Percentiles rank a stretch among this genome's conserved stretches.
These are phyloP conservation scores for Puccinia coronata DNA, from an alignment of 1,284 basidiomycete species.

Conservation along the genomic window DNA sequence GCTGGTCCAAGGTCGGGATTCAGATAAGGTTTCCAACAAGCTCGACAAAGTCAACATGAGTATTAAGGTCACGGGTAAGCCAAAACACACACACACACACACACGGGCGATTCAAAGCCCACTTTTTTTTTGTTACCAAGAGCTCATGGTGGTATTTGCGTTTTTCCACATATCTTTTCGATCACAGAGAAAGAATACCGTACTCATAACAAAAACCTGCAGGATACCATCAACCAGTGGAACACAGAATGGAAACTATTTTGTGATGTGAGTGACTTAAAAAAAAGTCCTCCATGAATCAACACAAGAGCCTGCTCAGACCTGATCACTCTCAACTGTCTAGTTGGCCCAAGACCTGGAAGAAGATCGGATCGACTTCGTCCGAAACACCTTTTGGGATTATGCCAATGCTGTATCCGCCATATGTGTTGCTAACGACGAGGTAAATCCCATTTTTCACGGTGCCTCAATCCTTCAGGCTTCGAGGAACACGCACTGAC, in stretches of 20 bases:
- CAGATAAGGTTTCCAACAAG: constrained; percentile 84
- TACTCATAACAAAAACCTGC: constrained; percentile 23
- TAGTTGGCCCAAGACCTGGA: constrained; percentile 89
- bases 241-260: constrained; percentile 42
- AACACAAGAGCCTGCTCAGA: too few species aligned
- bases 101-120: too few species aligned
- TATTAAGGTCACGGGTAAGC: constrained; percentile 75
- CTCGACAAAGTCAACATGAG: constrained; percentile 85
- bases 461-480: neutral
- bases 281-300: neutral
- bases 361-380: constrained; percentile 86
- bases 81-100: neutral
- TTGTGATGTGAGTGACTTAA: constrained; percentile 55
- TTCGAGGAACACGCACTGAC: neutral
- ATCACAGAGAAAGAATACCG: constrained; percentile 57
- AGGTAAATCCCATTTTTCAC: constrained; percentile 64
- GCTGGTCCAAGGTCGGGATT: constrained; percentile 87
- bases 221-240: constrained; percentile 33
- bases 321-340: too few species aligned
- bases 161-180: neutral
- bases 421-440: constrained; percentile 92
- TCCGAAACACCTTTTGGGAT: constrained; percentile 92
- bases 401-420: constrained; percentile 94
- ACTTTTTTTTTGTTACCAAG: constrained; percentile 56
- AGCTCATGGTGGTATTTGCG: constrained; percentile 65